Base-by-base conservation (phyloP, 805 yeast genomes). In the Dipodascus albidus region DNA sequence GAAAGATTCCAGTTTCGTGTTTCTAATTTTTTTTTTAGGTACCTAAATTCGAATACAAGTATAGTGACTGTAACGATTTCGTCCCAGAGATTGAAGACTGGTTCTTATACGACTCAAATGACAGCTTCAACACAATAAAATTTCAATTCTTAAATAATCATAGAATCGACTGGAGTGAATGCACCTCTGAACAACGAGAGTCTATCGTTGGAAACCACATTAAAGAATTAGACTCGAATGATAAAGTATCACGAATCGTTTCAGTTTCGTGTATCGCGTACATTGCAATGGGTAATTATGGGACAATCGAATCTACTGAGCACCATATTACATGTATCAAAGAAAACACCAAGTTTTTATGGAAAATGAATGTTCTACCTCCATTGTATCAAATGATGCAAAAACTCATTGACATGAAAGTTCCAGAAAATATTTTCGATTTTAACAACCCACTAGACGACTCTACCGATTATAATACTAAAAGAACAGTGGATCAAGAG, bases 1-100 rank as follows among this genome's bases (percentile, higher is more conserved):
- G n/a, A n/a, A n/a, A n/a, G n/a, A n/a, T n/a, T n/a, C n/a, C n/a
- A n/a, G n/a, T n/a, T n/a, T n/a, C n/a, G n/a, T n/a, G n/a, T 11
- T 27, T 27, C 33, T 27, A 27, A 27, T 11, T 27, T 27, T 11
- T n/a, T n/a, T 11, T 27, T 14, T 66, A 71, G 15, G 68, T 65
- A 52, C 79, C 82, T 0, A 70, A 69, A 23, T 62, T 81, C 3
- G 66, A 72, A 3, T 82, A 76, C 66, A 61, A 66, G 2, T 71
- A 70, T 54, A 49, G 62, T 2, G 79, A 76, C 50, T 59, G 62
- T 1, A 67, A 70, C 11, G 54, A 62, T 1, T 62, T 78, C 17
- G 55, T 56, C 14, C 63, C 64, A 1, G 85, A 81, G 57, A 50
- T 78, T 15, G 69, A 71, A 8, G 73, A 74, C 38, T 77, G 81